Evolutionary conservation across 2,329 filamentous ascomycete genomes (phyloP), one percentile per base, ranked within the genome.

Genomic region (Ophiostoma quercus): DNA sequence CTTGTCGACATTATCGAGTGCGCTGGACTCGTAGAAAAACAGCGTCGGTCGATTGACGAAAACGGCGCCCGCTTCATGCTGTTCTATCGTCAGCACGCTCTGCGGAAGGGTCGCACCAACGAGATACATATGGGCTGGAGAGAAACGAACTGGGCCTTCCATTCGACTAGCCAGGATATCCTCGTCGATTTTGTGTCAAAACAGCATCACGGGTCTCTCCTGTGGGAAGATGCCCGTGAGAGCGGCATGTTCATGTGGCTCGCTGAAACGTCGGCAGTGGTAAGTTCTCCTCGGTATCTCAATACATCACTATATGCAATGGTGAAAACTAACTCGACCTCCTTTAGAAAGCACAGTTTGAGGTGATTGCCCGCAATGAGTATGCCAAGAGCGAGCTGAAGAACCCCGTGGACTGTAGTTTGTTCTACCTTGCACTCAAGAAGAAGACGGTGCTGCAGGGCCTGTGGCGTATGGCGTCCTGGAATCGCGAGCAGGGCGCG

Each of bases 171-270:
- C 71, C 95, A 99, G 78, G 94, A 98, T 76, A 94, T 98, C 54
- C 82, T 98, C 22, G 83, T 91, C 0, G 92, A 97, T 77, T 89
- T 97, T 74, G 90, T 97, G 11, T 88, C 89, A 12, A 84, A 87
- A 25, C 92, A 96, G 75, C 93, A 90, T 74, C 90, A 93, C 73
- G 90, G 90, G 0, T 89, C 87, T 71, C 84, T 98, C 81, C 81
- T 90, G 7, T 99, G 95, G 95, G 86, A 90, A 73, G 86, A 94
- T 75, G 95, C 94, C 1, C 85, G 90, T 66, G 90, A 96, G 77
- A 92, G 90, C 74, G 95, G 95, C 12, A 84, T 98, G 69, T 97
- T 97, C 76, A 94, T 97, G 88, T 99, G 95, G 94, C 84, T 99
- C 73, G 87, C 88, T 0, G 94, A 97, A 78, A 79, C 84, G 22